phyloP scores from a whole-genome alignment of 2,329 filamentous ascomycete species.

The Trichophaea hybrida region DNA sequence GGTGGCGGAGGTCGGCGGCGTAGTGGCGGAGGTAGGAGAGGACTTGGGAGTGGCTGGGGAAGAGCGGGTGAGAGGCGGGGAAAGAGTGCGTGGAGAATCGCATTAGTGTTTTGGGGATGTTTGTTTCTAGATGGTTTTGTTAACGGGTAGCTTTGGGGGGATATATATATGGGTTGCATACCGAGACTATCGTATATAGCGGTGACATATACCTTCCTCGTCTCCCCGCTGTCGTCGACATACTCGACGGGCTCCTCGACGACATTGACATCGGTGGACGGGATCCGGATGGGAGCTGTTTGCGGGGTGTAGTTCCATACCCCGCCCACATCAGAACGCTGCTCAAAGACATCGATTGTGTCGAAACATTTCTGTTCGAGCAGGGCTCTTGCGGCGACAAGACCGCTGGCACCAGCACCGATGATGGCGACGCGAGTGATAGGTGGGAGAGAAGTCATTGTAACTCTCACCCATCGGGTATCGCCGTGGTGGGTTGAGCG shows the following conservation, averaged over 20 bases:
- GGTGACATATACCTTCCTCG: conserved; percentile 39
- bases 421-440: conserved; percentile 51
- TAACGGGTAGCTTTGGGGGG: conserved; percentile 27
- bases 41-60: conserved; percentile 58
- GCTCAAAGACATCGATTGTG: conserved; percentile 65
- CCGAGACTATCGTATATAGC: conserved; percentile 12
- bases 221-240: not conserved
- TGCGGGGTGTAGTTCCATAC: conserved; percentile 65
- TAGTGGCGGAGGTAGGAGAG: conserved; percentile 48
- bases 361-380: conserved; percentile 55
- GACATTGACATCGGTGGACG: conserved; percentile 52
- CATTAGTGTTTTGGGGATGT: conserved; percentile 75
- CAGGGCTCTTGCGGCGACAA: conserved; percentile 69
- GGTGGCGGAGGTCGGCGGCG: conserved; percentile 13
- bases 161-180: not conserved
- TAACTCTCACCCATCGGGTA: not conserved
- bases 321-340: conserved; percentile 61
- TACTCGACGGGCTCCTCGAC: conserved; percentile 45
- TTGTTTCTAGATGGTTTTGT: conserved; percentile 55
- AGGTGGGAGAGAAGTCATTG: not conserved
- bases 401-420: conserved; percentile 66
- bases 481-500: not conserved
- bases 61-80: conserved; percentile 49
- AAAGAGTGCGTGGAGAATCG: conserved; percentile 58
- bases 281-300: conserved; percentile 41